These are phyloP conservation scores for Vanrija pseudolonga DNA, from an alignment of 1,284 basidiomycete species.

Conservation along the genomic window DNA sequence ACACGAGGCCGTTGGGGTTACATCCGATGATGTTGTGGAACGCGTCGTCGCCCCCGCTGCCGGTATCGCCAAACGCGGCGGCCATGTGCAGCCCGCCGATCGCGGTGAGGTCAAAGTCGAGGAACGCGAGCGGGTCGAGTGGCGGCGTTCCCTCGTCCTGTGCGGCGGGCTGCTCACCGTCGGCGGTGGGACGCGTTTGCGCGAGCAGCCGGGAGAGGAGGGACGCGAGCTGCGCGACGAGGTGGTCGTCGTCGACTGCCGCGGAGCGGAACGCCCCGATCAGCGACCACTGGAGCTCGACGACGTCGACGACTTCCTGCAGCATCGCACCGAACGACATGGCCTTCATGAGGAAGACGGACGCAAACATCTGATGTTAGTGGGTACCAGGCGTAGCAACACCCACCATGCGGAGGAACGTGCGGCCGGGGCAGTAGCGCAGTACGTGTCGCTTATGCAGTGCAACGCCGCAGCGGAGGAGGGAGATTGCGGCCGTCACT, in stretches of 20 bases:
- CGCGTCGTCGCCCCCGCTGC: neutral
- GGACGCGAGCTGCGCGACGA: constrained; percentile 1
- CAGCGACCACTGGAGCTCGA: constrained; percentile 2
- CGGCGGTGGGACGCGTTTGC: neutral
- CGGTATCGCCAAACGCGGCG: neutral
- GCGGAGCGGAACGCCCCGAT: constrained; percentile 4
- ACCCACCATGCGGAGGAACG: constrained; percentile 6
- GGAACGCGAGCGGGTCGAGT: neutral
- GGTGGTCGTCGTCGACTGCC: constrained; percentile 8
- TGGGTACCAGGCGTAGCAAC: too few relatives aligned
- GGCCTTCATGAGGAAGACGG: constrained; percentile 11
- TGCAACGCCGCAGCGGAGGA: constrained; percentile 1
- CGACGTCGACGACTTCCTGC: neutral
- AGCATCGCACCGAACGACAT: constrained; percentile 3
- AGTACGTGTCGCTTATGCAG: neutral
- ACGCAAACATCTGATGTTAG: constrained; percentile 10
- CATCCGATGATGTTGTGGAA: neutral
- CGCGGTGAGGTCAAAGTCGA: constrained; percentile 5
- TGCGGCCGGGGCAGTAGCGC: constrained; percentile 4
- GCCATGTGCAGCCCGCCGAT: constrained; percentile 1
- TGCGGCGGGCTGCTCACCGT: neutral
- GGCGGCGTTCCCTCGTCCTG: neutral
- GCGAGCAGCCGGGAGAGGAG: constrained; percentile 1
- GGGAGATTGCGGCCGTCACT: neutral
- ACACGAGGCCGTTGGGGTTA: constrained; percentile 6